Percentiles rank a stretch among this genome's conserved stretches.
Evolutionary conservation across 2,329 filamentous ascomycete genomes (phyloP).

Genomic region (Alternaria longipes): DNA sequence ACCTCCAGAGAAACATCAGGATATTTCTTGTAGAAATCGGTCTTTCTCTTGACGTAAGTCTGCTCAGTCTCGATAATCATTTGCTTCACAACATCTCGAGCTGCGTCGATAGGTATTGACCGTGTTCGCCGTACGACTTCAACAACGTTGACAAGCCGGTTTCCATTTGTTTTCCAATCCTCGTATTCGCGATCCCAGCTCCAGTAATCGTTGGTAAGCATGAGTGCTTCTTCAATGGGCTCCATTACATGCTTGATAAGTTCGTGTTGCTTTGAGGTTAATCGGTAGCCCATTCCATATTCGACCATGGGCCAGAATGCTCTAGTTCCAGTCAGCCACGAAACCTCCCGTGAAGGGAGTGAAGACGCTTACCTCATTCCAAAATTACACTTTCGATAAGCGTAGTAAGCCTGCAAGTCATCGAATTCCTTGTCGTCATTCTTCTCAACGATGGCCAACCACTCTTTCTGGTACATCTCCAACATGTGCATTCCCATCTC

Average conservation of each 20-base stretch:
- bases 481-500: background rate
- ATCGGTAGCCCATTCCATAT: background rate
- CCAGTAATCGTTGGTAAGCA: constrained; percentile 5
- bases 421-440: background rate
- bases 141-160: background rate
- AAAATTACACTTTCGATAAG: background rate
- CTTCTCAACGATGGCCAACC: background rate
- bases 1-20: accelerated
- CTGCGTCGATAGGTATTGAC: background rate
- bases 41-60: background rate
- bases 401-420: too few species aligned
- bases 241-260: background rate
- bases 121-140: background rate
- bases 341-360: accelerated
- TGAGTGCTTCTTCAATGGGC: background rate
- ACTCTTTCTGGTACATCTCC: background rate
- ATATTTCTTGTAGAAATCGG: background rate
- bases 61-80: background rate
- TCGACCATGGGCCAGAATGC: background rate
- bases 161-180: background rate
- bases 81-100: background rate
- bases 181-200: constrained; percentile 7
- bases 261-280: background rate
- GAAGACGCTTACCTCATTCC: too few species aligned
- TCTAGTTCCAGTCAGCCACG: background rate